Base-by-base conservation (phyloP, 2,329 filamentous ascomycete genomes). In the Hymenoscyphus occultus region DNA sequence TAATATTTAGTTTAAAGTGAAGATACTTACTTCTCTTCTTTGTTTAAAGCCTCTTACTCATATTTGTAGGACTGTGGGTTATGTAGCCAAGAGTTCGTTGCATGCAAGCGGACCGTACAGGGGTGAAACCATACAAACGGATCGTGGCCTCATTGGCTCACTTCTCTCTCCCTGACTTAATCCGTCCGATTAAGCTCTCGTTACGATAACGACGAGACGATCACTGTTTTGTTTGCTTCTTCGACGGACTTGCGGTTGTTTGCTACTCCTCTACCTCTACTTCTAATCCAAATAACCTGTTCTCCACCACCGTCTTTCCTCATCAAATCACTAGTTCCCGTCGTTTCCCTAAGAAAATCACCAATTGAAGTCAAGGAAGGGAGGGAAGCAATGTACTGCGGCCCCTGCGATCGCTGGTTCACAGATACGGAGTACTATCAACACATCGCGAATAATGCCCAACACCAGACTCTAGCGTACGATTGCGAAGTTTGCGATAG, bases 401-500 rank as follows among this genome's bases (percentile, higher is more conserved):
- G 10, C 22, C 22, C 22, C 22, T 56, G 51, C 10, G 51, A 56
- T 32, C 10, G 14, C 2, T 56, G 4, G 22, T 56, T 56, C 22
- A 32, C 51, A 2, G 14, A 56, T 10, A 13, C 7, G 12, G 9
- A 19, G 22, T 56, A 32, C 51, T 5, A 6, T 9, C 14, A 32
- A 28, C 22, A 56, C 19, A 32, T 56, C 22, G 12, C 19, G 14
- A 13, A 28, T 32, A 56, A 19, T 14, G 22, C 9, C 10, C 3
- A 5, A 22, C 22, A 56, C 19, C 22, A 56, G 19, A 14, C 22
- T 56, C 51, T 56, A 31, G 56, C 65, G 3, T 72, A 62, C 31
- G 69, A 72, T 13, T 73, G 71, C 35, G 56, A 64, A 3, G 31
- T 45, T 32, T 73, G 71, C 51, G 63, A 65, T 45, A 51, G 62